Evolutionary conservation across 495 filamentous ascomycete genomes (phyloP).

Genomic region (Cryomyces minteri): DNA sequence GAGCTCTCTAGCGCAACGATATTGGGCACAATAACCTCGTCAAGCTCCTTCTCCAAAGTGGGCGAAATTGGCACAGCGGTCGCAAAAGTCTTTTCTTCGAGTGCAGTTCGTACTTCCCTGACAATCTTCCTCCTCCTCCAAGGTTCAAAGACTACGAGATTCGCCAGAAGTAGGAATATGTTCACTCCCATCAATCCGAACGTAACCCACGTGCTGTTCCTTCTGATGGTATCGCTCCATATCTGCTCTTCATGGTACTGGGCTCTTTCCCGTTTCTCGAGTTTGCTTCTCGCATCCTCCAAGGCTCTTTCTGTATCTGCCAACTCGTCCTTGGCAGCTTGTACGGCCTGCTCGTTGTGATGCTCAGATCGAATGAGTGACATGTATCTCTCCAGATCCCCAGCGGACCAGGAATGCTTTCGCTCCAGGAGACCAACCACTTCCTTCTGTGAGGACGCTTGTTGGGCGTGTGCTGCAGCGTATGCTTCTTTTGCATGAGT

Average conservation of each 20-base stretch:
- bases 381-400: conserved; percentile 89
- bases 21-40: conserved; percentile 3
- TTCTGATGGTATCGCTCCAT: conserved; percentile 91
- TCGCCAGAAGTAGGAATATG: conserved; percentile 68
- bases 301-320: conserved; percentile 57
- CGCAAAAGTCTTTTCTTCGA: conserved; percentile 44
- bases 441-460: conserved; percentile 81
- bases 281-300: conserved; percentile 50
- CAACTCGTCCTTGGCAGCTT: conserved; percentile 50
- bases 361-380: conserved; percentile 82
- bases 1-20: conserved; percentile 1
- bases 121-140: conserved; percentile 72
- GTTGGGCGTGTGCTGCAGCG: conserved; percentile 54
- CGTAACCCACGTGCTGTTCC: conserved; percentile 95
- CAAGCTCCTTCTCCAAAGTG: conserved; percentile 11
- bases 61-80: not conserved
- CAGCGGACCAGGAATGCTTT: conserved; percentile 77
- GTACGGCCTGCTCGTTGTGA: conserved; percentile 75
- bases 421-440: conserved; percentile 85
- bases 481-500: conserved; percentile 55
- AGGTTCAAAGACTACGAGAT: conserved; percentile 88
- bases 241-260: conserved; percentile 99
- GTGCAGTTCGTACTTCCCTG: conserved; percentile 58
- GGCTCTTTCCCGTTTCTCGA: conserved; percentile 64
- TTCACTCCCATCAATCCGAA: conserved; percentile 98